phyloP scores from a whole-genome alignment of 768 basidiomycete species.

The Kwoniella bestiolae region DNA sequence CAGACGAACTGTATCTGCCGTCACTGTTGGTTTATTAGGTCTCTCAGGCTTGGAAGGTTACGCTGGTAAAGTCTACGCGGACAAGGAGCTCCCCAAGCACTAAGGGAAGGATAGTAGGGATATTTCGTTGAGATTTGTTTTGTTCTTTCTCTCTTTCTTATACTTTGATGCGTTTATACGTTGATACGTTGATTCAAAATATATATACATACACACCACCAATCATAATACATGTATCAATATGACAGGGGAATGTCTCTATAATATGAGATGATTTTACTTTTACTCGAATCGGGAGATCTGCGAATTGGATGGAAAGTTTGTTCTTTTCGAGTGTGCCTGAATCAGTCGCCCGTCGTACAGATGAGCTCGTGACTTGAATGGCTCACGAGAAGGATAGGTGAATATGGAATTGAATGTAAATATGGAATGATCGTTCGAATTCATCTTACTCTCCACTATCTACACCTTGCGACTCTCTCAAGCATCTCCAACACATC shows the following conservation, averaged over 20 bases:
- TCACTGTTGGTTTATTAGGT: conserved; percentile 66
- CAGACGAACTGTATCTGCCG: conserved; percentile 64
- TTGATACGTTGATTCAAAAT: neutral
- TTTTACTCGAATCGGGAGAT: neutral
- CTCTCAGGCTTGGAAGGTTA: conserved; percentile 71
- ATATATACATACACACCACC: conserved; percentile 4
- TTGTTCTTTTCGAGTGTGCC: neutral
- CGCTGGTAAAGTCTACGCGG: conserved; percentile 60
- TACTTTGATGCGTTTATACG: neutral
- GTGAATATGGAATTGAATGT: too few species aligned
- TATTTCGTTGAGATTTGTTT: conserved; percentile 11
- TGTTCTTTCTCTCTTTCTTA: neutral
- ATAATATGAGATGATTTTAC: neutral
- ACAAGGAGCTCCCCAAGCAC: conserved; percentile 55
- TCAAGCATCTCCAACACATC: neutral
- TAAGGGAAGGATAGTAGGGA: conserved; percentile 11
- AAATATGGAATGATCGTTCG: too few species aligned
- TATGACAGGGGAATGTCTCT: neutral
- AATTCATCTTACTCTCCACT: neutral
- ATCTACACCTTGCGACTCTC: neutral
- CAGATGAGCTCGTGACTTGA: too few species aligned
- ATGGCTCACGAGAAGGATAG: too few species aligned
- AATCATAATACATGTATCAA: conserved; percentile 7
- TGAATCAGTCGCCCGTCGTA: too few species aligned
- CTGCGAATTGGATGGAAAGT: neutral